Evolutionary conservation across 2,329 filamentous ascomycete genomes (phyloP), one percentile per base, ranked within the genome.

Genomic region (Colletotrichum ledebouriae): DNA sequence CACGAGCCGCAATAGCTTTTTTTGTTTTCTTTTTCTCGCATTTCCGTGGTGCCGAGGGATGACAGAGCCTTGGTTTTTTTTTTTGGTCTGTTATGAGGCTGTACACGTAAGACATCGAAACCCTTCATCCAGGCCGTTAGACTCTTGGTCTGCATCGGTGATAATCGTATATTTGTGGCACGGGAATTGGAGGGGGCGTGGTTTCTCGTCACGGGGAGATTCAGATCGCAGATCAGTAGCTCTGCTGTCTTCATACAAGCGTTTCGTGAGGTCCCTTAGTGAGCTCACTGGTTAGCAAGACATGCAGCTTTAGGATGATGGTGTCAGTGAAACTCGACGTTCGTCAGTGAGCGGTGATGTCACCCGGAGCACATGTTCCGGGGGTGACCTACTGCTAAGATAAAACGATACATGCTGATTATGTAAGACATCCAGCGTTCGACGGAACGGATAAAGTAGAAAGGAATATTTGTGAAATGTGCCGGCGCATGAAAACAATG

Each of bases 401-500:
- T 55, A 39, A 55, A 17, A 9, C 29, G 12, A 15, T 12, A 4
- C 0, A 2, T 2, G 9, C 1, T n/a, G 37, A 20, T 59, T 41
- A 59, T 33, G 44, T 34, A 58, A 63, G 60, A 15, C 49, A 37
- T 6, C 6, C 42, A 46, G 7, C 29, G 33, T 20, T 41, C 2
- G 46, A 17, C 15, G 11, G 25, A 25, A 25, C 4, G 25, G 25
- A 2, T 6, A 29, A 29, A 29, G 7, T 29, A 29, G 29, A 7
- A 33, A 11, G 47, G 12, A 15, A 29, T 7, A 29, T 33, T 34
- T 33, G 56, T 29, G 34, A 59, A 59, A 22, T 59, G n/a, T 22
- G 29, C 33, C 41, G n/a, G 3, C 37, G 53, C 60, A 50, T 39
- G 34, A 55, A 34, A 9, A 59, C 59, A 60, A 65, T 68, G 65